Evolutionary conservation across 257 asterid species (phyloP), one percentile per base, ranked within the genome.

Genomic region (Haberlea rhodopensis): DNA sequence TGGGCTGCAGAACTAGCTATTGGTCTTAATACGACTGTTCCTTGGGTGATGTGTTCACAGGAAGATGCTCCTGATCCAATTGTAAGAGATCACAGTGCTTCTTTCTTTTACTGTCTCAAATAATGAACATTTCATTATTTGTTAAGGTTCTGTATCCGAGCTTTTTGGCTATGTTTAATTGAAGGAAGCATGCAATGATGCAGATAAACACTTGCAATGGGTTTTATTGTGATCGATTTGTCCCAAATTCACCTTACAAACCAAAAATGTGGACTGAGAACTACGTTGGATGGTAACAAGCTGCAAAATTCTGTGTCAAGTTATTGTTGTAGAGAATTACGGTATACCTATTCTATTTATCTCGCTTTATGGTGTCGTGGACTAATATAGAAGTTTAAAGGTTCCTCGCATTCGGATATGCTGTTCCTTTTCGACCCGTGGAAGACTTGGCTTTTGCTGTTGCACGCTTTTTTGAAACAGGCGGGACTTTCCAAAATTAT

Each of bases 161-260:
- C 21, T 55, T 54, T 53, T 54, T 25, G 32, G 9, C 63, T 19
- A 25, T 21, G 53, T 5, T 4, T 48, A 20, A 53, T 22, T 49
- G 63, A 60, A 46, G 18, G 34, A 29, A 70, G 15, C 40, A 62
- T 71, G 53, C 52, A 34, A 73, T 43, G 32, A 27, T 79, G 84
- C 89, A 88, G 96, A 89, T 89, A 79, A 86, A 89, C 74, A 86
- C 96, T 20, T 88, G 96, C 65, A 88, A 86, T 52, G 96, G 91
- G 22, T 84, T 83, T 70, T 88, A 88, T 31, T 88, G 96, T 60
- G 96, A 88, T 70, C 78, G 68, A 57, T 88, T 88, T 71, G 40
- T 87, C 26, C 90, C 96, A 31, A 88, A 86, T 78, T 84, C 96
- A 62, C 83, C 70, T 25, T 55, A 75, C 67, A 82, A 86, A 78